Conservation (phyloP, 495 filamentous ascomycete genomes). For the Tuber magnatum region DNA sequence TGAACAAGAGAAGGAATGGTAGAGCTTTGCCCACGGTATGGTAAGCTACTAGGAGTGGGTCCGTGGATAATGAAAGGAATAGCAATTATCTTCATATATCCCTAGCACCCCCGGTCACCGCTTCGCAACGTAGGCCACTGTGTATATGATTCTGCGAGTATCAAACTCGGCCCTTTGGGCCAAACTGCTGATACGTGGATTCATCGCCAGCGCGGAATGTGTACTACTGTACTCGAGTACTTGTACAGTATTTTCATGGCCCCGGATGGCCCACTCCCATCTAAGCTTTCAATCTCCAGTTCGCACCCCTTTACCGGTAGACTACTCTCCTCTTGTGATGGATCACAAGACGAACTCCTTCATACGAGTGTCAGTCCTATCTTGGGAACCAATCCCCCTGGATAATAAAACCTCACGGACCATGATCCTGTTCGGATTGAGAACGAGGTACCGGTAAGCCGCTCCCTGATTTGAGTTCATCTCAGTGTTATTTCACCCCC, state of each 20-base stretch:
- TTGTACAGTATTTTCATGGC: neutral
- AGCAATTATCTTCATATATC: neutral
- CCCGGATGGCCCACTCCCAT: neutral
- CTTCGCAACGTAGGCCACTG: neutral
- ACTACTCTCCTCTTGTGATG: neutral
- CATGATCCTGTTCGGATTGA: neutral
- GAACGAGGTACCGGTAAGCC: neutral
- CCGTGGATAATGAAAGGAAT: neutral
- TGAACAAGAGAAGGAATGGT: neutral
- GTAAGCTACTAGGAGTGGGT: neutral
- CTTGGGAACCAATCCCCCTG: neutral
- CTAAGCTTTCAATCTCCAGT: neutral
- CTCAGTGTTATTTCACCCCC: neutral
- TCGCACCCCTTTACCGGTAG: neutral
- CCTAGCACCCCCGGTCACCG: neutral
- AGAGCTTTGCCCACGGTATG: neutral
- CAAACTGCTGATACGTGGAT: neutral
- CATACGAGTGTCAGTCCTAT: neutral
- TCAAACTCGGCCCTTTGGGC: neutral
- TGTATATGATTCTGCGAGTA: neutral
- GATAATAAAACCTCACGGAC: neutral
- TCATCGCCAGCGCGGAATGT: neutral
- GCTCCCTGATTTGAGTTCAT: neutral
- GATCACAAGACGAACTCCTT: neutral
- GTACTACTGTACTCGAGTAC: neutral